These are phyloP conservation scores for Lojkania enalia DNA, from an alignment of 2,329 filamentous ascomycete species.

Conservation along the genomic window DNA sequence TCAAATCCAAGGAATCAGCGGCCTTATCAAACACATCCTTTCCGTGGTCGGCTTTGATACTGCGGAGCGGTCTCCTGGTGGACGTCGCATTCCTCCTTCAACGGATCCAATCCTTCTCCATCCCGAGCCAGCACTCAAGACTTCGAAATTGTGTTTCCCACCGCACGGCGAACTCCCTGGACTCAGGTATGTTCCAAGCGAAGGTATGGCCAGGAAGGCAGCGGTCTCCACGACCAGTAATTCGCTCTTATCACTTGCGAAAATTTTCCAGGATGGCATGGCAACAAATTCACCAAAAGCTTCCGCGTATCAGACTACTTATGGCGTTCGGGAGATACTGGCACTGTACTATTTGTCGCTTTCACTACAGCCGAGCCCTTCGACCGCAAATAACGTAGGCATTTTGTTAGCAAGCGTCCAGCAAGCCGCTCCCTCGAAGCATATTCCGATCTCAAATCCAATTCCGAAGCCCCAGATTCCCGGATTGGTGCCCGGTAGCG, in stretches of 20 bases:
- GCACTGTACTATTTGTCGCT: constrained; percentile 94
- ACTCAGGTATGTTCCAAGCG: constrained; percentile 66
- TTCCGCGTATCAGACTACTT: constrained; percentile 61
- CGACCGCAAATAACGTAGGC: constrained; percentile 96
- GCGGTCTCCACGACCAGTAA: constrained; percentile 95
- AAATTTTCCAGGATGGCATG: constrained; percentile 97
- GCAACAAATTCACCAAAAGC: constrained; percentile 67
- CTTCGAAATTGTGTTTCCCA: constrained; percentile 80
- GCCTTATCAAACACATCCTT: constrained; percentile 78
- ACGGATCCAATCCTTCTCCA: constrained; percentile 74
- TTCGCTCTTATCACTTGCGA: constrained; percentile 88
- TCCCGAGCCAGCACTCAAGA: constrained; percentile 81
- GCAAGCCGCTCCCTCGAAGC: constrained; percentile 59
- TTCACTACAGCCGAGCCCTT: constrained; percentile 92
- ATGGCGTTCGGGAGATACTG: constrained; percentile 87
- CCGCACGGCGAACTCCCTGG: constrained; percentile 77
- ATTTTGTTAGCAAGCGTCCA: constrained; percentile 96
- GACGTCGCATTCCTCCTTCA: constrained; percentile 35
- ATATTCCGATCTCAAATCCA: constrained; percentile 45
- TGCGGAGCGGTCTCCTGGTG: constrained; percentile 39
- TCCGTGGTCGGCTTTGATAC: constrained; percentile 59
- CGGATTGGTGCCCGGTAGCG: constrained; percentile 82
- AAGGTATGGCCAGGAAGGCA: constrained; percentile 72
- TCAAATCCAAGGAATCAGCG: constrained; percentile 69
- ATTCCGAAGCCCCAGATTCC: constrained; percentile 59